Conservation (phyloP, 331 rosid species). For the Saraca asoca region DNA sequence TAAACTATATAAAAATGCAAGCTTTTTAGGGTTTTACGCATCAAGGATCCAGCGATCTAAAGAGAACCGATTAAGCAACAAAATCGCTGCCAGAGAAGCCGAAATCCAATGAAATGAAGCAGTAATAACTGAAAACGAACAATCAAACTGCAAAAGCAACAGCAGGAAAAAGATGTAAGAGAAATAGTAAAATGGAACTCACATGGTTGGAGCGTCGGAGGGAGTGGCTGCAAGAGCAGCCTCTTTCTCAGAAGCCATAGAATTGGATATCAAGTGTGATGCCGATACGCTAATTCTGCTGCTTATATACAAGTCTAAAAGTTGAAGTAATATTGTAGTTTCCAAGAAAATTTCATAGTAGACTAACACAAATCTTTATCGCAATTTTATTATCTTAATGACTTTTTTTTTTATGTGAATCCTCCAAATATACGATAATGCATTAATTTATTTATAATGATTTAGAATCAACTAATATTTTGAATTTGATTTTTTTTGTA, state of each 20-base stretch:
- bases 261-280: conserved; percentile 43
- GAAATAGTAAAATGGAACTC: background rate
- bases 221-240: conserved; percentile 70
- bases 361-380: too few species aligned
- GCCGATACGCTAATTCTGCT: conserved; percentile 46
- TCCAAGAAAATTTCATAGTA: too few species aligned
- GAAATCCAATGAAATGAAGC: background rate
- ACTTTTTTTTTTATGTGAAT: too few species aligned
- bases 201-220: conserved; percentile 73
- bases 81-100: conserved; percentile 9
- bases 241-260: conserved; percentile 73
- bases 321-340: too few species aligned
- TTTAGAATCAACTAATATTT: too few species aligned
- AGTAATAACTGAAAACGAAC: background rate
- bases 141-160: conserved; percentile 9
- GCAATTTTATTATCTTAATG: too few species aligned
- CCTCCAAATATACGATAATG: too few species aligned
- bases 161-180: background rate
- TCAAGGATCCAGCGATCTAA: background rate
- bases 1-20: conserved; percentile 21
- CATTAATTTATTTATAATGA: too few species aligned
- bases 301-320: too few species aligned
- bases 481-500: too few species aligned
- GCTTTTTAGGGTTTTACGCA: conserved; percentile 12
- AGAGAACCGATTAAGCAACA: background rate